Base-by-base conservation (phyloP, 495 filamentous ascomycete species). In the Alectoria sarmentosa region DNA sequence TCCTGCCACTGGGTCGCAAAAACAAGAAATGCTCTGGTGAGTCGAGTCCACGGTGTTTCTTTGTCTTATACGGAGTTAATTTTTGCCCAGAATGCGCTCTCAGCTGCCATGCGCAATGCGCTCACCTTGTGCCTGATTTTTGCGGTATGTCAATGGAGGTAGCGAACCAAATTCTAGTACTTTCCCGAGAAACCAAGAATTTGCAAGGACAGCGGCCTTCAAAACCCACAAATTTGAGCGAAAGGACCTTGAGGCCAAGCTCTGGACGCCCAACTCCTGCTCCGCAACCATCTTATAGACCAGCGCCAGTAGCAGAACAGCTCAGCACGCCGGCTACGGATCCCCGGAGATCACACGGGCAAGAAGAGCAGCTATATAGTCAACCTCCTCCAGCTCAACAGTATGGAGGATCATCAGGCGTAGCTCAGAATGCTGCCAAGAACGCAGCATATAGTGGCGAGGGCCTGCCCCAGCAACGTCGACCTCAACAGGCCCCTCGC, bases 81-180 rank as follows among this genome's bases (percentile, higher is more conserved):
- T 17, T 46, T 58, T 71, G 58, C 66, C 68, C 72, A 91, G 94
- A 99, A 85, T 99, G 94, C 74, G 82, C 79, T 67, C 88, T 97
- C 68, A 96, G 93, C 28, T 92, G 88, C 61, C 94, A 99, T 73
- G 86, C 91, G 37, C 82, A 89, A 55, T 99, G 94, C 75, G 88
- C 90, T 34, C 95, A 98, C 77, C 84, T 99, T 65, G 94, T 99
- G 46, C 94, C 94, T 54, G 94, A 99, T 74, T 99, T 99, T 78
- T 99, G 94, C 74, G 94, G 94, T 73, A 99, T 99, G 93, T 91
- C 92, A 58, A 98, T 98, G 94, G 89, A 92, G 65, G 88, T 89
- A 64, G 94, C 94, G 38, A 99, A 97, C 73, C 86, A 96, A 72
- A 97, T 98, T 64, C 78, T 98, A 26, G 80, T 83, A 49, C 84